phyloP scores from a whole-genome alignment of 208 protist species.

The Novymonas esmeraldas region DNA sequence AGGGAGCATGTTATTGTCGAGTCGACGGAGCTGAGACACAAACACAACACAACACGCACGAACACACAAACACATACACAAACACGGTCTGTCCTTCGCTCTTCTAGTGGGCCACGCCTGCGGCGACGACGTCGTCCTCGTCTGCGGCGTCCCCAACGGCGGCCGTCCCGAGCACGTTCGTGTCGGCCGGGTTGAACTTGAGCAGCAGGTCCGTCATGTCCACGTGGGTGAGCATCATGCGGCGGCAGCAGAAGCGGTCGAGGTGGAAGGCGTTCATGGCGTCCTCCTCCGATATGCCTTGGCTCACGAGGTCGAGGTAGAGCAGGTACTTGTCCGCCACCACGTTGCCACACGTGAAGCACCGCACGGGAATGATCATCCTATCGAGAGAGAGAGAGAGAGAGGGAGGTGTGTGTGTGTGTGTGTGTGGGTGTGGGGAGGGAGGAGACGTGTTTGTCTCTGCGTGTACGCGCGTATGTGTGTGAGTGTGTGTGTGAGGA shows the following conservation, averaged over 20 bases:
- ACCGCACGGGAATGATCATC: conserved; percentile 99
- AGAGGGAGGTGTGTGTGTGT: neutral
- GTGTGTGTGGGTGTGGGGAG: neutral
- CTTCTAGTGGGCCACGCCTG: neutral
- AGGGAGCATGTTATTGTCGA: neutral
- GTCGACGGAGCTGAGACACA: neutral
- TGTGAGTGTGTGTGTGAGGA: too few relatives aligned
- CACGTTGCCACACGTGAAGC: conserved; percentile 99
- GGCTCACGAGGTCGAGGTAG: conserved; percentile 93
- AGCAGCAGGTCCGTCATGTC: conserved; percentile 99
- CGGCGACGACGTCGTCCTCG: neutral
- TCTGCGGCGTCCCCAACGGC: neutral
- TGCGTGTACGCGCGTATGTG: too few relatives aligned
- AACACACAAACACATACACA: neutral
- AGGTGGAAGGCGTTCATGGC: conserved; percentile 97
- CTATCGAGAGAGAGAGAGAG: neutral
- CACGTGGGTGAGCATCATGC: conserved; percentile 99
- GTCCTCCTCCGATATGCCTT: conserved; percentile 94
- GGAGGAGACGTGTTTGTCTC: too few relatives aligned
- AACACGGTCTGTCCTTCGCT: too few relatives aligned
- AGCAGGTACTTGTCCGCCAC: conserved; percentile 99
- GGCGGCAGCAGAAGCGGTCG: conserved; percentile 99
- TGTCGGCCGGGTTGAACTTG: conserved; percentile 92
- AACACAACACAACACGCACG: neutral
- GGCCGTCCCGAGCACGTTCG: conserved; percentile 41